These are phyloP conservation scores for Chaetomium sp. DNA, from an alignment of 2,329 filamentous ascomycete species.

Conservation along the genomic window DNA sequence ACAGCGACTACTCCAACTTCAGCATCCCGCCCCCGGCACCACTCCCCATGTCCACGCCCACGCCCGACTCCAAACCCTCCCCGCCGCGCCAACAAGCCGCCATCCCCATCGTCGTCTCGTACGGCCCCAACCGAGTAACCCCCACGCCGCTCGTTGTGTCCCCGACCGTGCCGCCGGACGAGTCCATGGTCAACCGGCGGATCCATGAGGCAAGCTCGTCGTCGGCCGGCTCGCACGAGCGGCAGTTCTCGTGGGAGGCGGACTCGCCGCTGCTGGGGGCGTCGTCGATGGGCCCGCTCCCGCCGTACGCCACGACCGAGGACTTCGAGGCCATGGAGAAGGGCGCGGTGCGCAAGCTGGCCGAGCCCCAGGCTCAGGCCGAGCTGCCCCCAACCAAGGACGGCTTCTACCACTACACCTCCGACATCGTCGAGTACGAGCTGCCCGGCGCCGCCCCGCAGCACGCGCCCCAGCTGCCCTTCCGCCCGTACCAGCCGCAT, in stretches of 20 bases:
- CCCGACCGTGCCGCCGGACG: constrained; percentile 34
- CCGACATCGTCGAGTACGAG: constrained; percentile 34
- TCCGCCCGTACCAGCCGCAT: constrained; percentile 21
- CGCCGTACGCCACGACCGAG: constrained; percentile 35
- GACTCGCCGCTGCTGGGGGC: constrained; percentile 29
- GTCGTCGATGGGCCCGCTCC: constrained; percentile 32
- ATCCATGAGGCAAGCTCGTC: constrained; percentile 7
- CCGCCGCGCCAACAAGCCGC: constrained; percentile 28
- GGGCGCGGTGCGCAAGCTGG: constrained; percentile 36
- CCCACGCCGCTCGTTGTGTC: constrained; percentile 34
- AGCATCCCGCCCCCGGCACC: constrained; percentile 24
- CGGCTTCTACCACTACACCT: constrained; percentile 34
- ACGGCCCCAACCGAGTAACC: constrained; percentile 37
- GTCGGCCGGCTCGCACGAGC: constrained; percentile 21
- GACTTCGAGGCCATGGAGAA: constrained; percentile 37
- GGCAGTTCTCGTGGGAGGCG: constrained; percentile 31
- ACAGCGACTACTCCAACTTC: constrained; percentile 28
- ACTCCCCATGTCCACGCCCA: constrained; percentile 8
- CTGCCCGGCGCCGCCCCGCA: constrained; percentile 31
- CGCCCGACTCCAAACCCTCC: constrained; percentile 24
- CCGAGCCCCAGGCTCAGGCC: constrained; percentile 33
- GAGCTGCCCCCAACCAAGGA: constrained; percentile 38
- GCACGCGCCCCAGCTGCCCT: constrained; percentile 32
- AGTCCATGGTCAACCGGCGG: constrained; percentile 31
- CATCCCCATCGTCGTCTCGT: constrained; percentile 34